Base-by-base conservation (phyloP, 768 basidiomycete genomes). In the Candolleomyces efflorescens region DNA sequence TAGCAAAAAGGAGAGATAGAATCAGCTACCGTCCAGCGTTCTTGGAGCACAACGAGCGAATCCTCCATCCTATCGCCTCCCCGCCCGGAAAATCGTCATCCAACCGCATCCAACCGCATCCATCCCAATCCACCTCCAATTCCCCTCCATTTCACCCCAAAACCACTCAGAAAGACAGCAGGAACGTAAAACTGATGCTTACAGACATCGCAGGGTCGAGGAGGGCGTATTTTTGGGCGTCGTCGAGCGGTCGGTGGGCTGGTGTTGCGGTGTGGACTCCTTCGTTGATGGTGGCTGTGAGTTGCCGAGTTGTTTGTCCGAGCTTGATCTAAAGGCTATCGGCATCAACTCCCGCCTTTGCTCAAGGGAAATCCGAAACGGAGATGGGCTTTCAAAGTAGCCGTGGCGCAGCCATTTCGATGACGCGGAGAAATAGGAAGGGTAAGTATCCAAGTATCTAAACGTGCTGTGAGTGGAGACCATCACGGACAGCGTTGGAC, bases 191-290 rank as follows among this genome's bases (percentile, higher is more conserved):
- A 48, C 9, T 26, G 24, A 26, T 26, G 24, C 49, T 51, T 36
- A 51, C 49, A 36, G 49, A 27, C 49, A 51, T 51, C 49, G 49
- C 36, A 51, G 49, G 2, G 32, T 51, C 49, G 49, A 5, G 49
- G 24, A n/a, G 27, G 49, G 49, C n/a, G 15, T 51, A 12, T 18
- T 51, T 32, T 32, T 32, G 46, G 15, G 49, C 49, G 49, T 51
- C 49, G 49, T 51, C 49, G 49, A 12, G 26, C 32, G 2, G 32
- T 32, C 32, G 32, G 11, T 32, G 32, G 32, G 32, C 32, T 32
- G 4, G 27, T 27, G 4, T 27, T 27, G 27, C 27, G 3, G 27
- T 32, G 32, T 32, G 32, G 2, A 32, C 32, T 5, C 32, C 5
- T 32, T 32, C 32, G 32, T 32, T 32, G 32, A 32, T 32, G 32